Evolutionary conservation across 1,139 yeast genomes (phyloP).

Genomic region (Nakaseomyces kungkrabaensis): DNA sequence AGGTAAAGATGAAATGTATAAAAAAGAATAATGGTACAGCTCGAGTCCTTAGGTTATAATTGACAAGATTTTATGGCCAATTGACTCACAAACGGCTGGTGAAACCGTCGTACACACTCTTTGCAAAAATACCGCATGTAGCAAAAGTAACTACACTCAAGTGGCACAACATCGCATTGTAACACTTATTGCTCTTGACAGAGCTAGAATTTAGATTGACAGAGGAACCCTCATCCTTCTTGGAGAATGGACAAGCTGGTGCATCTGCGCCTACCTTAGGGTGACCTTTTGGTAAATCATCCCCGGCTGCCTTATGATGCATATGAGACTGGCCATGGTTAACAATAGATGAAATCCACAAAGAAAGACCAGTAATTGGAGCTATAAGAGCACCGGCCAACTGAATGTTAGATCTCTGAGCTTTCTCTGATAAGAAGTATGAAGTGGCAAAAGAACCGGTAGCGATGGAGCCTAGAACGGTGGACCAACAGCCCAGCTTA

Average conservation of each 20-base stretch:
- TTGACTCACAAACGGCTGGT: slow-evolving; percentile 10
- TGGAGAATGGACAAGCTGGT: slow-evolving; percentile 7
- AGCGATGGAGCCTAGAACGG: slow-evolving; percentile 23
- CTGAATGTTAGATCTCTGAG: slow-evolving; percentile 26
- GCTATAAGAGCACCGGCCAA: slow-evolving; percentile 23
- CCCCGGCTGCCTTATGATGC: not conserved
- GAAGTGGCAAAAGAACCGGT: slow-evolving; percentile 27
- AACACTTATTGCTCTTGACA: slow-evolving; percentile 9
- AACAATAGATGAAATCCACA: slow-evolving; percentile 4
- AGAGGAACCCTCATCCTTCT: not conserved
- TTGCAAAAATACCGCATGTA: slow-evolving; percentile 15
- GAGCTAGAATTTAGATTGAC: slow-evolving; percentile 4
- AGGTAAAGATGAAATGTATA: too few relatives aligned
- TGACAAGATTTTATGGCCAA: not conserved
- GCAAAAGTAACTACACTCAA: slow-evolving; percentile 10
- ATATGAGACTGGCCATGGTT: not conserved
- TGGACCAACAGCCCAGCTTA: slow-evolving; percentile 17
- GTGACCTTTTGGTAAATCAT: slow-evolving; percentile 1
- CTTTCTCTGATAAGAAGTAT: slow-evolving; percentile 25
- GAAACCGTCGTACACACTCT: slow-evolving; percentile 17
- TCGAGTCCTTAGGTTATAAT: not conserved
- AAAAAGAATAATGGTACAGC: too few relatives aligned
- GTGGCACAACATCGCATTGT: slow-evolving; percentile 9
- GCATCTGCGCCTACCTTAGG: slow-evolving; percentile 3
- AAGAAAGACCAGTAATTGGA: slow-evolving; percentile 17